Percentiles rank a stretch among this genome's conserved stretches.
phyloP scores from a whole-genome alignment of 2,329 filamentous ascomycete genomes.

The Orbilia blumenaviensis region DNA sequence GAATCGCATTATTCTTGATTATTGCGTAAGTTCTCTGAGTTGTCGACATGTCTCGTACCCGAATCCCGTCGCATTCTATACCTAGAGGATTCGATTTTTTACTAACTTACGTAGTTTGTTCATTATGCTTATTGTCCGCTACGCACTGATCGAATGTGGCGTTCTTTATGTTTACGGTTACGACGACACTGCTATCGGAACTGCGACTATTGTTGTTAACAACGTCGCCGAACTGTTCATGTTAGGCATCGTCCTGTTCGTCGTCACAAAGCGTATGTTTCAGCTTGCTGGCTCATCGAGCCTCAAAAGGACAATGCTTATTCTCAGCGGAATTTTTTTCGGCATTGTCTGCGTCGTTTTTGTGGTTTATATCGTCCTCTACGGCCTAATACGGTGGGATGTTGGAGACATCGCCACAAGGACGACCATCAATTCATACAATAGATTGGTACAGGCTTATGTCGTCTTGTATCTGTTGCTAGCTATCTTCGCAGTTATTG shows the following conservation, averaged over 20 bases:
- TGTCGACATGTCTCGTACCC: too few species aligned
- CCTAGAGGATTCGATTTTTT: background rate
- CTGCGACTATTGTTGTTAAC: constrained; percentile 6
- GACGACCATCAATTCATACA: background rate
- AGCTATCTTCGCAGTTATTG: constrained; percentile 17
- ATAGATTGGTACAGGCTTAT: constrained; percentile 13
- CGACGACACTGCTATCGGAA: constrained; percentile 18
- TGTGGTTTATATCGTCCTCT: constrained; percentile 13
- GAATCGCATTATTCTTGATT: constrained; percentile 34
- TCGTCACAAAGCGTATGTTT: constrained; percentile 8
- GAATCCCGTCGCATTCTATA: too few species aligned
- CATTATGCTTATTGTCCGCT: constrained; percentile 32
- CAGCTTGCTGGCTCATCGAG: constrained; percentile 18
- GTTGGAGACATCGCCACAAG: background rate
- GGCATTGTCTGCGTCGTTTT: constrained; percentile 16
- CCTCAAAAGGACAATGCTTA: constrained; percentile 3
- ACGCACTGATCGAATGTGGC: constrained; percentile 12
- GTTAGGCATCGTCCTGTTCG: constrained; percentile 33
- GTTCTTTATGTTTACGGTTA: background rate
- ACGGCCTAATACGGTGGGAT: constrained; percentile 6
- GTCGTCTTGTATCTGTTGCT: constrained; percentile 5
- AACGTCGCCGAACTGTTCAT: constrained; percentile 29
- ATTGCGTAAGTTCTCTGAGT: constrained; percentile 34
- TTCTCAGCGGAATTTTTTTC: constrained; percentile 15
- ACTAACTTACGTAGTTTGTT: constrained; percentile 23